Conservation (phyloP, 2,329 filamentous ascomycete species). For the Cladosporium austrohemisphaericum region DNA sequence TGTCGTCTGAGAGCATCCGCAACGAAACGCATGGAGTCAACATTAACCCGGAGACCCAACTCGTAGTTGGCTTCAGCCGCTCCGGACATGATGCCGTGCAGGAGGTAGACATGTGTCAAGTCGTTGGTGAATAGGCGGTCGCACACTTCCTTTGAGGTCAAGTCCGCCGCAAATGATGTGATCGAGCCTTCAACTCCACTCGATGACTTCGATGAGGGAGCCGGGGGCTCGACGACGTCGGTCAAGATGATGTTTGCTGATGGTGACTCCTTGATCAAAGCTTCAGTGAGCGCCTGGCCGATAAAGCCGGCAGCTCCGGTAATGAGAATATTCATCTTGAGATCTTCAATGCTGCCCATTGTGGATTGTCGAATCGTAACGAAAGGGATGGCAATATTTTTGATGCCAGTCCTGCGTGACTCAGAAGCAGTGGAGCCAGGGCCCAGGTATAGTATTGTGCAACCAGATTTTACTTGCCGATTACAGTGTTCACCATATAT, state of each 20-base stretch:
- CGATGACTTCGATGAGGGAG: constrained; percentile 20
- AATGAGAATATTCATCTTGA: constrained; percentile 33
- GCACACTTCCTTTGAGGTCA: neutral
- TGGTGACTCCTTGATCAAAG: constrained; percentile 22
- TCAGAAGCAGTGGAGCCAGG: too few relatives aligned
- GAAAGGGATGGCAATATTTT: too few relatives aligned
- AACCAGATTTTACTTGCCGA: too few relatives aligned
- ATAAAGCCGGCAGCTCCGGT: constrained; percentile 46
- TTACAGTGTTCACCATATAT: too few relatives aligned
- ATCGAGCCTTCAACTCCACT: neutral
- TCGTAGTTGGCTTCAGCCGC: constrained; percentile 46
- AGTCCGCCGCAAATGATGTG: neutral
- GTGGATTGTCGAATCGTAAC: neutral
- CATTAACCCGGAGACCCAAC: constrained; percentile 42
- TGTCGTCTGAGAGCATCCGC: constrained; percentile 35
- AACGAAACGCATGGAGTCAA: constrained; percentile 42
- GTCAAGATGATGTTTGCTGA: neutral
- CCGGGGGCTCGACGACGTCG: constrained; percentile 24
- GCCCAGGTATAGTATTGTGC: too few relatives aligned
- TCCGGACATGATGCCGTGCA: constrained; percentile 48
- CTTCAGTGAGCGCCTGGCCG: constrained; percentile 42
- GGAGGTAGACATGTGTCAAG: constrained; percentile 45
- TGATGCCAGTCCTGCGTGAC: too few relatives aligned
- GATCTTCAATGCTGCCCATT: neutral
- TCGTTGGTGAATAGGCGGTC: constrained; percentile 18